Percentiles rank a stretch among this genome's conserved stretches.
Evolutionary conservation across 164 flowering plant species (phyloP).

Genomic region (Brasenia schreberi): DNA sequence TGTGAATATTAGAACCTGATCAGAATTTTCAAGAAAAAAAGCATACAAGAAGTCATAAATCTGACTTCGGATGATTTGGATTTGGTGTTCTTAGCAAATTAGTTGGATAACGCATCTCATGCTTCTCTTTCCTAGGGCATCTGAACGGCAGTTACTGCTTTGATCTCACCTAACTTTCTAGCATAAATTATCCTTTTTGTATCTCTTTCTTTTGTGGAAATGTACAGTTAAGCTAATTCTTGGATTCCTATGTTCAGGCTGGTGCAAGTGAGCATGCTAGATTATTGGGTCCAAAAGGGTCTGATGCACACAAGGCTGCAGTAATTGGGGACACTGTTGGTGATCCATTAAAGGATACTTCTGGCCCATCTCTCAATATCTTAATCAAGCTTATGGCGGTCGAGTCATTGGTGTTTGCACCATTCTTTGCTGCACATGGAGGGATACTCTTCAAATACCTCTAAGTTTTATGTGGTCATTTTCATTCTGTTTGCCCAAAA

Average conservation of each 20-base stretch:
- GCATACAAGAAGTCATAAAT: too few species aligned
- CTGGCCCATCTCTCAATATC: slow-evolving; percentile 25
- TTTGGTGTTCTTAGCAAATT: too few species aligned
- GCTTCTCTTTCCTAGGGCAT: too few species aligned
- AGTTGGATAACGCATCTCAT: too few species aligned
- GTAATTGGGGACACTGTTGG: slow-evolving; percentile 25
- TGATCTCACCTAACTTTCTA: too few species aligned
- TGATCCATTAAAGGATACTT: slow-evolving; percentile 22
- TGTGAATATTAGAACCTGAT: too few species aligned
- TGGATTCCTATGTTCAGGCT: slow-evolving; percentile 3
- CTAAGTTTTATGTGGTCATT: neutral
- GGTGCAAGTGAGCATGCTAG: slow-evolving; percentile 20
- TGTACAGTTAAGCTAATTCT: too few species aligned
- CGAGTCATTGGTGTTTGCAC: slow-evolving; percentile 23
- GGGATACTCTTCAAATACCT: slow-evolving; percentile 14
- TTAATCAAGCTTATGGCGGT: slow-evolving; percentile 24
- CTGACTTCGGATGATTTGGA: too few species aligned
- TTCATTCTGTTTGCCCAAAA: neutral
- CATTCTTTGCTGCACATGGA: slow-evolving; percentile 21
- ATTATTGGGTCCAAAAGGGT: slow-evolving; percentile 18
- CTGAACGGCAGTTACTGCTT: too few species aligned
- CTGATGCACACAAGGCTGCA: slow-evolving; percentile 15
- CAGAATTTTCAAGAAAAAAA: too few species aligned
- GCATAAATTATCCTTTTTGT: too few species aligned
- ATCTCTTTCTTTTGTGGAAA: too few species aligned